Evolutionary conservation across 805 yeast genomes (phyloP), one percentile per base, ranked within the genome.

Genomic region (Suhomyces faveliae): DNA sequence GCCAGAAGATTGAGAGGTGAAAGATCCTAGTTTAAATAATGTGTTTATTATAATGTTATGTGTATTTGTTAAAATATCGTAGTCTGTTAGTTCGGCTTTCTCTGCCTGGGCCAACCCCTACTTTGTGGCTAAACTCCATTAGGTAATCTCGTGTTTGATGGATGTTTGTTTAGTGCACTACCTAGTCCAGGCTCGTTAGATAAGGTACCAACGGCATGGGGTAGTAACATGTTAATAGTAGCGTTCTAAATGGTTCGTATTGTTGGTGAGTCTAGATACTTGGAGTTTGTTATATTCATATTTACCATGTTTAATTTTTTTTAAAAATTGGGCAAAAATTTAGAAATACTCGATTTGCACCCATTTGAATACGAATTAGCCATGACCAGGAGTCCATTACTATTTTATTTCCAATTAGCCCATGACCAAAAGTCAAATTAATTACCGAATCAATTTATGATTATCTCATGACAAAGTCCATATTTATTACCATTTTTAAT

Each of bases 1-100:
- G 77, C 77, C 46, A 69, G 77, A 67, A 70, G 77, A 68, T 70
- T 71, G 64, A 71, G 77, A 71, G 77, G 77, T 59, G 76, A 71
- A 66, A 69, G 75, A 68, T 68, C 76, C 50, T 71, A 68, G 45
- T 35, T 22, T 45, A 33, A 33, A 33, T 20, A 20, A 21, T 37
- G 25, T 37, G 25, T 37, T 37, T 37, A 20, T 21, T 15, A 20
- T 37, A 33, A 33, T 33, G 37, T 33, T 33, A 33, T 17, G 21
- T 33, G 37, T 33, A 33, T 17, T 33, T 33, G n/a, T 9, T 33
- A 33, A 33, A 4, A 3, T n/a, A 2, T 27, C 11, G 30, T 27
- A 27, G 21, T 15, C 37, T 33, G 37, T 33, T 11, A 4, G 5
- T 5, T 13, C 10, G 19, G 35, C 19, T 3, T 15, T 33, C n/a